Evolutionary conservation across 169 alveolate genomes (phyloP).

Genomic region (Eimeria maxima): DNA sequence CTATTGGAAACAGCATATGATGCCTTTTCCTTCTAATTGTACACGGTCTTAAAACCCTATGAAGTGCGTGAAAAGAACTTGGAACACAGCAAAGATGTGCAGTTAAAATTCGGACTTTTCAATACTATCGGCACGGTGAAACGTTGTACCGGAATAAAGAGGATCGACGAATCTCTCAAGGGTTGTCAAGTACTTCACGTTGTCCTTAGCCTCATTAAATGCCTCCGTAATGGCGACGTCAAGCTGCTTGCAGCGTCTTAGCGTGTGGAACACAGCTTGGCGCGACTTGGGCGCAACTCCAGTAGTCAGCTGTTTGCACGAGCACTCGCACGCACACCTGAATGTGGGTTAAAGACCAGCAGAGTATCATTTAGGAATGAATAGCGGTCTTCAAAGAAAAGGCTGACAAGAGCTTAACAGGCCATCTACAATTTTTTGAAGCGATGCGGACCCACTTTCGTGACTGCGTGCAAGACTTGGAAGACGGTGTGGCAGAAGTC

Average conservation of each 20-base stretch:
- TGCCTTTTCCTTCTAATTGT: background rate
- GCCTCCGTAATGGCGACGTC: conserved; percentile 96
- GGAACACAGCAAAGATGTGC: background rate
- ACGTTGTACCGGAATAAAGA: conserved; percentile 92
- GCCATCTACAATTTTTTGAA: background rate
- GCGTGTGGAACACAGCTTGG: conserved; percentile 79
- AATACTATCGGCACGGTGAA: background rate
- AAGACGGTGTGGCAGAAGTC: conserved; percentile 92
- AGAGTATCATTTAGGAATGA: too few species aligned
- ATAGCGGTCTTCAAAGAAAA: background rate
- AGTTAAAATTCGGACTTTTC: background rate
- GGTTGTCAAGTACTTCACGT: conserved; percentile 97
- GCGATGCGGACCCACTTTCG: conserved; percentile 23
- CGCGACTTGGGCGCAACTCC: conserved; percentile 79
- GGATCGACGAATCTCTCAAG: conserved; percentile 98
- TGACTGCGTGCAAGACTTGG: conserved; percentile 87
- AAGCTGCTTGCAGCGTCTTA: conserved; percentile 94
- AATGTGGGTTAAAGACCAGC: background rate
- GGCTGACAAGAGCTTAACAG: background rate
- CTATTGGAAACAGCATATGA: background rate
- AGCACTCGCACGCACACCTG: background rate
- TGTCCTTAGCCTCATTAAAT: conserved; percentile 98
- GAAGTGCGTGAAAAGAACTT: background rate
- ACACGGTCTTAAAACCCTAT: background rate
- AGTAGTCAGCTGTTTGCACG: background rate